Evolutionary conservation across 225 moss, liverwort and hornwort species (phyloP), one percentile per base, ranked within the genome.

Genomic region (Polytrichum commune): DNA sequence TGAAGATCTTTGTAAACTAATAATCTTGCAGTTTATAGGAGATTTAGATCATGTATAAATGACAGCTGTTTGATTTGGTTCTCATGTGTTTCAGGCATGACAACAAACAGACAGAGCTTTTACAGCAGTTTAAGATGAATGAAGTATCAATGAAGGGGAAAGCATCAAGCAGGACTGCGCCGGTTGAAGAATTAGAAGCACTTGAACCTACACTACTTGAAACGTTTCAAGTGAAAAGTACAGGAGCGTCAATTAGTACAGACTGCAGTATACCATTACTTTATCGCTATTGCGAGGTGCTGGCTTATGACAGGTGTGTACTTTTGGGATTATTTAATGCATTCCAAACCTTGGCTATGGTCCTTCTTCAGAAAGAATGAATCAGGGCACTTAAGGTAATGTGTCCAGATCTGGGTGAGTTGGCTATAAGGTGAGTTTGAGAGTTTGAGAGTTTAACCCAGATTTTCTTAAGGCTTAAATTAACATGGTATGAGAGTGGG

Each of bases 221-320:
- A 69, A 70, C 77, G 19, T 98, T 82, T 62, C 78, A 75, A 71
- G 98, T 98, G 66, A 80, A 91, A 62, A 86, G 82, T 72, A 98
- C 98, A 22, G 95, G 98, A 76, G 98, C 98, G 71, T 75, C 72
- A 55, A 95, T 98, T 63, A 95, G 88, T 28, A 98, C 98, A 55
- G 86, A 89, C 64, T 83, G 85, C 68, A 95, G 98, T 72, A 84
- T 98, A 60, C 81, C 91, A 71, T 86, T 98, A 72, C 90, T 98
- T 13, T 78, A 90, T 78, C 93, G 80, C 56, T 98, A 95, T 76
- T 95, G 95, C 74, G 80, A 73, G 27, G 84, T 74, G 32, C 76
- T 98, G 66, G 87, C 95, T 68, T 88, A 86, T 66, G 93, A 93
- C 75, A 83, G 88, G 95, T 94, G 75, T 61, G 54, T 62, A 57